Evolutionary conservation across 2,329 filamentous ascomycete genomes (phyloP).

Genomic region (Claviceps africana): DNA sequence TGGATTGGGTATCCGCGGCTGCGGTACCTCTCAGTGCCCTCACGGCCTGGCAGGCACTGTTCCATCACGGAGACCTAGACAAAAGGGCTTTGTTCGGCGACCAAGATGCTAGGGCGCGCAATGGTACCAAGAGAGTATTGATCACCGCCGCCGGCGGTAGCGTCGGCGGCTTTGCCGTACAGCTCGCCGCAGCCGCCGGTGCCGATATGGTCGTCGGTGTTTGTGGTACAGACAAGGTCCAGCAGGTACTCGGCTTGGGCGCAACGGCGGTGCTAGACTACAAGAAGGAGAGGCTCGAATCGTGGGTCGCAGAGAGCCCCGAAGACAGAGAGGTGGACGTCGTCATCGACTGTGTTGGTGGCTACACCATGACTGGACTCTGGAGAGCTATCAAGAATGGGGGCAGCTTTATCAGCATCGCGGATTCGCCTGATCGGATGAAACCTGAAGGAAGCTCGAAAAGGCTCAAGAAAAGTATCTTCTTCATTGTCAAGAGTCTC

Average conservation of each 20-base stretch:
- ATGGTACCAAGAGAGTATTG: constrained; percentile 20
- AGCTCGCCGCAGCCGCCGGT: constrained; percentile 22
- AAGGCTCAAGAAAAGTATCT: constrained; percentile 16
- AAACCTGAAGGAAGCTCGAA: constrained; percentile 18
- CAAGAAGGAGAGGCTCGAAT: constrained; percentile 13
- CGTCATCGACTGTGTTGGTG: constrained; percentile 24
- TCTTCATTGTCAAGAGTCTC: constrained; percentile 24
- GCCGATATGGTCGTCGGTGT: constrained; percentile 23
- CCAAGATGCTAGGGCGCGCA: constrained; percentile 12
- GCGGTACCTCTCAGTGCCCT: constrained; percentile 25
- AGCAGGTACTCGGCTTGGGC: constrained; percentile 17
- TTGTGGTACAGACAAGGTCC: constrained; percentile 16
- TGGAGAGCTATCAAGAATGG: constrained; percentile 23
- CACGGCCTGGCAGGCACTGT: constrained; percentile 28
- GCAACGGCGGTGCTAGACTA: constrained; percentile 26
- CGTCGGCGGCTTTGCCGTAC: constrained; percentile 26
- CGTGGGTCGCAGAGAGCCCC: constrained; percentile 18
- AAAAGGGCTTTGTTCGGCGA: constrained; percentile 15
- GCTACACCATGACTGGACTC: constrained; percentile 16
- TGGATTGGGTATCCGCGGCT: constrained; percentile 21
- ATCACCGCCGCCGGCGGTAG: constrained; percentile 25
- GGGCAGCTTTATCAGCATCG: constrained; percentile 21
- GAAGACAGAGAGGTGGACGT: constrained; percentile 17
- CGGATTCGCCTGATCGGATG: constrained; percentile 14
- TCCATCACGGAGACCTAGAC: constrained; percentile 21